Evolutionary conservation across 2,329 filamentous ascomycete species (phyloP).

Genomic region (Mycosphaerelloides madeirae): DNA sequence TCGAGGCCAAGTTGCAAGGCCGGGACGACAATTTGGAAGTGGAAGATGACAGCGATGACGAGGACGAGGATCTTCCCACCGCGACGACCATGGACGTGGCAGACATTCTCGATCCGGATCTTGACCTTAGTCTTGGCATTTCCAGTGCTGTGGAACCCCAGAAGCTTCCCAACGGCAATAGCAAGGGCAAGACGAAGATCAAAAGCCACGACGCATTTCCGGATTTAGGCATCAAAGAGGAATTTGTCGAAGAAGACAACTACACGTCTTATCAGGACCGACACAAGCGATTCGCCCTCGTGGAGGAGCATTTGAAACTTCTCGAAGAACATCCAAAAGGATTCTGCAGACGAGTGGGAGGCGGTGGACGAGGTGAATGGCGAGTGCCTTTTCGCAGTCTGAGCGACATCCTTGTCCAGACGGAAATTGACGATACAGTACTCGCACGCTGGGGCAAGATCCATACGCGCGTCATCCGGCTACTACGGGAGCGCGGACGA

Average conservation of each 20-base stretch:
- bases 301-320: slow-evolving; percentile 69
- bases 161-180: slow-evolving; percentile 24
- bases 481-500: slow-evolving; percentile 81
- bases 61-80: slow-evolving; percentile 33
- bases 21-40: slow-evolving; percentile 56
- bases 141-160: slow-evolving; percentile 18
- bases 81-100: slow-evolving; percentile 40
- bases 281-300: slow-evolving; percentile 47
- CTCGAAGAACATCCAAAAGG: slow-evolving; percentile 64
- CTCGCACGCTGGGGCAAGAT: slow-evolving; percentile 69
- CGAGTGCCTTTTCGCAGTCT: slow-evolving; percentile 76
- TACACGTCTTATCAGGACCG: slow-evolving; percentile 34
- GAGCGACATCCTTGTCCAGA: slow-evolving; percentile 64
- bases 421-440: slow-evolving; percentile 77
- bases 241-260: slow-evolving; percentile 25
- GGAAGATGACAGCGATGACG: slow-evolving; percentile 41
- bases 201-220: slow-evolving; percentile 21
- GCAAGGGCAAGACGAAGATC: slow-evolving; percentile 22
- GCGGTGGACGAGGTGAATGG: slow-evolving; percentile 66
- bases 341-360: slow-evolving; percentile 65
- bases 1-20: slow-evolving; percentile 64
- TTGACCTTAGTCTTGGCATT: slow-evolving; percentile 36
- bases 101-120: slow-evolving; percentile 36
- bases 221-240: slow-evolving; percentile 28
- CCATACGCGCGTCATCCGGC: slow-evolving; percentile 76